Evolutionary conservation across 2,329 filamentous ascomycete species (phyloP).

Genomic region (Immersiporthe knoxdaviesiana): DNA sequence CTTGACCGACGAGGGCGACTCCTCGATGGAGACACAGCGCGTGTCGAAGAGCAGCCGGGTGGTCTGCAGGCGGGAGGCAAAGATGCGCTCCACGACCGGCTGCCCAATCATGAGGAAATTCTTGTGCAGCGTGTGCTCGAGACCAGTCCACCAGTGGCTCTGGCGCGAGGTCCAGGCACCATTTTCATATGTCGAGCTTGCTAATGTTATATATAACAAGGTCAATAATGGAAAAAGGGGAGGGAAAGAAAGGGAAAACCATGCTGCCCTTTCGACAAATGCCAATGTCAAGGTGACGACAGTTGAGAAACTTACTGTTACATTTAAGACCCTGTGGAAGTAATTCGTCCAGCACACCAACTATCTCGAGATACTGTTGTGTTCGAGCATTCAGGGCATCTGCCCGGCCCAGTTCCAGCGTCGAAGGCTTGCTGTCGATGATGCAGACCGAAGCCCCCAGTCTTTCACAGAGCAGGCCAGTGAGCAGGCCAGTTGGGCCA

Average conservation of each 20-base stretch:
- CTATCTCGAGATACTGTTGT: conserved; percentile 52
- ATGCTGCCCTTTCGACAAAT: background rate
- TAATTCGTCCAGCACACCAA: conserved; percentile 47
- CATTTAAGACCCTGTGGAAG: conserved; percentile 49
- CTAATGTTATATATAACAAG: background rate
- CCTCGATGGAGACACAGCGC: conserved; percentile 23
- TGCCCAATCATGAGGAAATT: conserved; percentile 57
- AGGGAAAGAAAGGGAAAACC: no score
- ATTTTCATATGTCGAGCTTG: conserved; percentile 48
- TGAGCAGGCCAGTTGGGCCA: background rate
- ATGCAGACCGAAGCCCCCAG: conserved; percentile 5
- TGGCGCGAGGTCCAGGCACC: conserved; percentile 53
- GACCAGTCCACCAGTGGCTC: conserved; percentile 51
- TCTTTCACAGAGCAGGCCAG: background rate
- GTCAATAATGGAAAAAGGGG: background rate
- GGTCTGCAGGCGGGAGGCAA: conserved; percentile 37
- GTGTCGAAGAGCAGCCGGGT: background rate
- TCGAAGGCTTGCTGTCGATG: conserved; percentile 6
- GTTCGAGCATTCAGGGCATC: conserved; percentile 54
- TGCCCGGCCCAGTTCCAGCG: conserved; percentile 47
- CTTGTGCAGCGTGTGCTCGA: conserved; percentile 49
- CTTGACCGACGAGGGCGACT: background rate
- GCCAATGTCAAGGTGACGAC: background rate
- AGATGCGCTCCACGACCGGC: conserved; percentile 46
- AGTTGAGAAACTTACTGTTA: conserved; percentile 48